Evolutionary conservation across 257 asterid species (phyloP), one percentile per base, ranked within the genome.

Genomic region (Salvia hispanica): DNA sequence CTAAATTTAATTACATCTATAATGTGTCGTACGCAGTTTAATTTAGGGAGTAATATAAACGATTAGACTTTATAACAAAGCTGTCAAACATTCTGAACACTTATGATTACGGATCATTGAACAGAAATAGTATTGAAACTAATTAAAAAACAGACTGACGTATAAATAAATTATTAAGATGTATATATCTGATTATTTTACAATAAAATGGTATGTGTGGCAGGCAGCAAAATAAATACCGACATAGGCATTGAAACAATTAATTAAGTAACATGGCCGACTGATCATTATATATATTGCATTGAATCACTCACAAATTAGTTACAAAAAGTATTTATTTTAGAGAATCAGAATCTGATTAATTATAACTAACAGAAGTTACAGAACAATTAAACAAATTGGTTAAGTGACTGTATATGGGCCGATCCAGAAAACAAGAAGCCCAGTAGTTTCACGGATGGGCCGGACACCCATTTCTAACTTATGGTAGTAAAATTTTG

Each of bases 161-260:
- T 8, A 21, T 3, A 54, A 25, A 18, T 4, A 16, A 25, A 54
- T 25, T 66, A 54, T 25, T 66, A 51, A 66, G 21, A 43, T 52
- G 15, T 57, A 43, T 52, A 10, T 57, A 8, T 14, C 6, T 31
- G 18, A 31, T 46, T n/a, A n/a, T 34, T 5, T 47, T 37, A 4
- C 16, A 2, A 37, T 7, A 52, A 46, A 25, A 53, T 40, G 54
- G 21, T 18, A 42, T 13, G 12, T 18, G 63, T 2, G 36, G 13
- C 44, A 51, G 13, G 15, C 43, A 13, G 31, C 9, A 18, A 43
- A 28, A 43, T 52, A n/a, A 45, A 63, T 43, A 45, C 58, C 66
- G 71, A 72, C 71, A 72, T 54, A 46, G 34, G 67, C 77, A 64
- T 72, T 18, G 71, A 64, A 72, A 21, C 25, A 72, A 56, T 60